Evolutionary conservation across 2,329 filamentous ascomycete species (phyloP).

Genomic region (Chaetomium sp.): DNA sequence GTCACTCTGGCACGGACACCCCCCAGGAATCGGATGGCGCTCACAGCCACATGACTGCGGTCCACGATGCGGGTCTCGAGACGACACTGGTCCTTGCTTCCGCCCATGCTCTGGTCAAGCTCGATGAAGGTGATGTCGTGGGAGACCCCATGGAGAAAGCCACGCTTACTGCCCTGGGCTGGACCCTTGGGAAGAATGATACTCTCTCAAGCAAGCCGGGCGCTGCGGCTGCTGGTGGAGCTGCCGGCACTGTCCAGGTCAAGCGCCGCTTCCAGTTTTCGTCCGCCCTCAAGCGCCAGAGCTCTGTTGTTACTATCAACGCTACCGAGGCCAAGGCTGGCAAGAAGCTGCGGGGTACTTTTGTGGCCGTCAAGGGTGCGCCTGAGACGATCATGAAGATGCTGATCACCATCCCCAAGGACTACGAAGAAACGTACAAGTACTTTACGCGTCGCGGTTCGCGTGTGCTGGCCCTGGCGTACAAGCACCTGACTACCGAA

Average conservation of each 20-base stretch:
- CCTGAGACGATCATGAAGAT: conserved; percentile 96
- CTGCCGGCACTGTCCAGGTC: conserved; percentile 77
- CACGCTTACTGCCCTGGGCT: conserved; percentile 80
- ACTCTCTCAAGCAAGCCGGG: conserved; percentile 63
- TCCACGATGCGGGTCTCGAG: conserved; percentile 65
- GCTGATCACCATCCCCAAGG: conserved; percentile 70
- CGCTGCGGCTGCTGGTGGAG: conserved; percentile 40
- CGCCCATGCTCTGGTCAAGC: conserved; percentile 88
- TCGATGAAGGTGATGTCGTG: conserved; percentile 95
- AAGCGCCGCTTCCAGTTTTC: conserved; percentile 98
- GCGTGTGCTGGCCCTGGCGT: conserved; percentile 86
- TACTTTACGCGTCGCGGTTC: conserved; percentile 95
- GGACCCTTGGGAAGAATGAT: conserved; percentile 88
- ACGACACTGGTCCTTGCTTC: conserved; percentile 92
- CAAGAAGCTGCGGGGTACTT: conserved; percentile 74
- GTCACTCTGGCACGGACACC: conserved; percentile 57
- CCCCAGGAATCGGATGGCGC: conserved; percentile 70
- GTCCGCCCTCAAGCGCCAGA: conserved; percentile 91
- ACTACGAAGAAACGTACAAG: conserved; percentile 98
- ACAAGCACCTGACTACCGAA: conserved; percentile 81
- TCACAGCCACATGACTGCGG: conserved; percentile 68
- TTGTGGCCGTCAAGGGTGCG: conserved; percentile 92
- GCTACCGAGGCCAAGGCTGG: conserved; percentile 65
- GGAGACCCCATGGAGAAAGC: conserved; percentile 99
- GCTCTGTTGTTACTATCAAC: conserved; percentile 79